Percentiles rank a stretch among this genome's conserved stretches.
Conservation (phyloP, 768 basidiomycete genomes). For the Termitomyces sp. region DNA sequence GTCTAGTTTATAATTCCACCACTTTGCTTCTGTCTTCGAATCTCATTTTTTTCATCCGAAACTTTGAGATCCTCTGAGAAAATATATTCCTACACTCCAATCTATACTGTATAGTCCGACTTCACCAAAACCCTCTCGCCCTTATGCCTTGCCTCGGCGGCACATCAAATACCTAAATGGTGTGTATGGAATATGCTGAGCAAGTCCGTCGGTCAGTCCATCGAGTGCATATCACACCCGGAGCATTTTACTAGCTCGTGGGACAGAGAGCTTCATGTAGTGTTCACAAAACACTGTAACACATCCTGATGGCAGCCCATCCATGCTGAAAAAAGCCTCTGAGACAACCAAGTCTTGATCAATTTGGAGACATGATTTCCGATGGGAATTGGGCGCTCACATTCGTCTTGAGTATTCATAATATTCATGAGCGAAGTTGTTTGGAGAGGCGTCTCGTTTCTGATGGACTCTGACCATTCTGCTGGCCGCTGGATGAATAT, state of each 20-base stretch:
- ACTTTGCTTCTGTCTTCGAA: neutral
- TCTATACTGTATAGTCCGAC: neutral
- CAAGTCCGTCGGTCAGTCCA: neutral
- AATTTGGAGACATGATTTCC: neutral
- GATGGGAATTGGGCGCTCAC: neutral
- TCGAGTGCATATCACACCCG: neutral
- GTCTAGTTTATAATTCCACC: neutral
- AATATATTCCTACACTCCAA: neutral
- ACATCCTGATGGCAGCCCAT: neutral
- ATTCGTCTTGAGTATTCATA: neutral
- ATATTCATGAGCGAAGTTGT: neutral
- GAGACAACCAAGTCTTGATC: neutral
- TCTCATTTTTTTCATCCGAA: neutral
- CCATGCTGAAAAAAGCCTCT: neutral
- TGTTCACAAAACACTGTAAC: neutral
- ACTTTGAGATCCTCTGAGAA: neutral
- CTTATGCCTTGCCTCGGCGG: neutral
- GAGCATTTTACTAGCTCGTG: neutral
- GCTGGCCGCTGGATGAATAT: neutral
- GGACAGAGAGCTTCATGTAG: neutral
- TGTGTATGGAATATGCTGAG: neutral
- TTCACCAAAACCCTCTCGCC: neutral
- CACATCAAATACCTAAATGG: neutral
- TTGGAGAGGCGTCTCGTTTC: slow-evolving; percentile 1
- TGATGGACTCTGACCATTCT: neutral